A percentile compares a stretch with the other conserved stretches of the same genome.
Conservation (phyloP, 306 rosid species). For the Malus sieversii region DNA sequence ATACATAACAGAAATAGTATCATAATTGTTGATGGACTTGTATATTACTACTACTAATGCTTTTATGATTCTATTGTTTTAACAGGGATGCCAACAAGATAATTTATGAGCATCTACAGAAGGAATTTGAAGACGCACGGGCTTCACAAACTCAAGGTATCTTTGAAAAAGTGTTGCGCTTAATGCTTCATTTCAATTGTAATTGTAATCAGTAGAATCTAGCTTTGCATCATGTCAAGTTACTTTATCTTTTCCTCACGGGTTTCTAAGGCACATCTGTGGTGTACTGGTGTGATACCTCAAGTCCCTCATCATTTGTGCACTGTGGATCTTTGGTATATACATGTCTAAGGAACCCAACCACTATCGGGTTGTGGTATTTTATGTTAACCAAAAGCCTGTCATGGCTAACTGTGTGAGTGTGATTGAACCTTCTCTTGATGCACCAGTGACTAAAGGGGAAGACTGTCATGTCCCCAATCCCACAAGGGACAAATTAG, state of each 20-base stretch:
- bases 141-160: constrained; percentile 84
- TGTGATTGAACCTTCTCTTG: neutral
- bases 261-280: neutral
- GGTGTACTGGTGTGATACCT: neutral
- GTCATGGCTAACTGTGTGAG: neutral
- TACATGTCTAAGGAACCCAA: no score
- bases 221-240: neutral
- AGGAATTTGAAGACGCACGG: constrained; percentile 78
- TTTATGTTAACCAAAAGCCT: neutral
- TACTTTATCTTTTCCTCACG: neutral
- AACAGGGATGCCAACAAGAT: constrained; percentile 88
- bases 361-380: no score
- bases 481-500: neutral
- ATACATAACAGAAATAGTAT: neutral
- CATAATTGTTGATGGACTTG: neutral
- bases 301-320: neutral
- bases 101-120: constrained; percentile 65
- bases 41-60: neutral
- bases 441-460: neutral
- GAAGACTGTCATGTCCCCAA: neutral
- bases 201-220: neutral
- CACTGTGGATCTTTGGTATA: neutral
- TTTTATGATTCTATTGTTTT: neutral
- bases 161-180: constrained; percentile 7
- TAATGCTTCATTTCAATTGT: neutral